Conservation (phyloP, 2,329 filamentous ascomycete species). For the Hortaea sp. region DNA sequence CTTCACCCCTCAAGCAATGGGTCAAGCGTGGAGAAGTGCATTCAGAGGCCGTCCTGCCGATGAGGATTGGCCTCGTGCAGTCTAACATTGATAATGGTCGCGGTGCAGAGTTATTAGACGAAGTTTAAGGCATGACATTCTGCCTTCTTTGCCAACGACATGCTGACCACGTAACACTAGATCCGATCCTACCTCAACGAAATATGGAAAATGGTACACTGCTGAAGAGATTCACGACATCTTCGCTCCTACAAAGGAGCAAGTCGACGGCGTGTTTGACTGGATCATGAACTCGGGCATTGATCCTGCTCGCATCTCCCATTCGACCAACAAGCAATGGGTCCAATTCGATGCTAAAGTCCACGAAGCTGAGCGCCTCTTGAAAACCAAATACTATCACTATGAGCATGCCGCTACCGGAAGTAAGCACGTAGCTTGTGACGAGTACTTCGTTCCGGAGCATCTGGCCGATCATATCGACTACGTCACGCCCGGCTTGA, state of each 20-base stretch:
- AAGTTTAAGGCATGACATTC: background rate
- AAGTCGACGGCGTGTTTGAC: conserved; percentile 26
- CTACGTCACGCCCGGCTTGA: conserved; percentile 48
- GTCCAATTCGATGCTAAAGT: conserved; percentile 34
- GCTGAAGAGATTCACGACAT: conserved; percentile 29
- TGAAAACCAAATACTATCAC: conserved; percentile 45
- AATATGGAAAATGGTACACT: conserved; percentile 35
- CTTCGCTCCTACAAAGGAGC: conserved; percentile 28
- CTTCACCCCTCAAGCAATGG: conserved; percentile 24
- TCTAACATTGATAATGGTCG: conserved; percentile 15
- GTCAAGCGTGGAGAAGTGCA: conserved; percentile 25
- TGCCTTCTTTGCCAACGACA: background rate
- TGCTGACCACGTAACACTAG: background rate
- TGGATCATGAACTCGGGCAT: conserved; percentile 31
- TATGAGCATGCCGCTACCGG: conserved; percentile 48
- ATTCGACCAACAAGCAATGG: conserved; percentile 29
- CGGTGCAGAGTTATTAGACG: conserved; percentile 19
- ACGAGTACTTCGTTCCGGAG: conserved; percentile 41
- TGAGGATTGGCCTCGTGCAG: conserved; percentile 18
- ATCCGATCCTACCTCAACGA: conserved; percentile 27
- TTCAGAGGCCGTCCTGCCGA: conserved; percentile 15
- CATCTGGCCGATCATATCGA: conserved; percentile 41
- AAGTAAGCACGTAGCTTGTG: conserved; percentile 29
- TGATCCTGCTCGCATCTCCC: conserved; percentile 21
- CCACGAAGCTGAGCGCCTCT: conserved; percentile 29